Evolutionary conservation across 192 early-diverging fungal species (phyloP).

Genomic region (Backusella morwellensis): DNA sequence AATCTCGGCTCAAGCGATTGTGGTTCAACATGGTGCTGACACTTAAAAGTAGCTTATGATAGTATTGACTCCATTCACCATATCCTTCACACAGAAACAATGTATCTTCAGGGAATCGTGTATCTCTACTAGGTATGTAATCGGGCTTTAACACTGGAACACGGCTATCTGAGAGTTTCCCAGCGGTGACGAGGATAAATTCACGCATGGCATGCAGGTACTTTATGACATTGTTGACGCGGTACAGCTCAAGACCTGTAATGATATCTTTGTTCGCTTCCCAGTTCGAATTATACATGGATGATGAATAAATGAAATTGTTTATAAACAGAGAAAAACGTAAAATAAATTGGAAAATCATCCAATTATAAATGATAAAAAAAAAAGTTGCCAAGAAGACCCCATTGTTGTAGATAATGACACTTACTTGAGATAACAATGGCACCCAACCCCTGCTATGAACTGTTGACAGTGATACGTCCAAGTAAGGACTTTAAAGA

Average conservation of each 20-base stretch:
- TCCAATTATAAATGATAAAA: not conserved
- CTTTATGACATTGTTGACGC: not conserved
- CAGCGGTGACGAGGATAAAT: not conserved
- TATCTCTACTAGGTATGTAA: not conserved
- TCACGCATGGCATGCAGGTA: not conserved
- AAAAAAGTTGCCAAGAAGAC: not conserved
- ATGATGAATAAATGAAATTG: not conserved
- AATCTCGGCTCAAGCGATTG: not conserved
- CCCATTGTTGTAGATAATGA: not conserved
- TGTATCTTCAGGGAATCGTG: not conserved
- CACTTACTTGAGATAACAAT: too few species aligned
- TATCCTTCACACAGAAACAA: not conserved
- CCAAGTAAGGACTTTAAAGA: not conserved
- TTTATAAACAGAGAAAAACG: not conserved
- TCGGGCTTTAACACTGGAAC: not conserved
- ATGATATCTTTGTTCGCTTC: not conserved
- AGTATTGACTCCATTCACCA: not conserved
- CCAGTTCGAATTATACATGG: not conserved
- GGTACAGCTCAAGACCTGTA: not conserved
- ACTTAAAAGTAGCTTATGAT: not conserved
- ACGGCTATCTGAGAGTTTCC: not conserved
- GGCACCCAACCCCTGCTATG: not conserved
- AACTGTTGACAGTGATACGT: not conserved
- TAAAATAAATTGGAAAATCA: not conserved
- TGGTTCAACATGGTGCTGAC: not conserved